Evolutionary conservation across 768 basidiomycete species (phyloP), one percentile per base, ranked within the genome.

Genomic region (Hericium rajendrae): DNA sequence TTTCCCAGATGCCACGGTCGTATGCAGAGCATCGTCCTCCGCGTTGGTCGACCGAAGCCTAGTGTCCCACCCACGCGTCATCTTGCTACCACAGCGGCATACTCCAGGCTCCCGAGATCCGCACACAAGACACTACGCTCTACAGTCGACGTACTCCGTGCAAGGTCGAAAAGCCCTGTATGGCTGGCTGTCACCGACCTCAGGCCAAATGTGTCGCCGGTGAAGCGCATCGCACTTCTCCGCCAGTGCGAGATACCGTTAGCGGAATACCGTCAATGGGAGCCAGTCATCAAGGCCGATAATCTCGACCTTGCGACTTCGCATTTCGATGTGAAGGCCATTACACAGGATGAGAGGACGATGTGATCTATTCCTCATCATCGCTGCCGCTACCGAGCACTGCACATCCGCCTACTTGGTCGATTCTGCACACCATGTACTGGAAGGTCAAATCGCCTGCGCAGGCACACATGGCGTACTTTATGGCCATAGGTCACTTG

Each of bases 361-460:
- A 37, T 15, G 6, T 51, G 12, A 9, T 37, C 8, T 51, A 26
- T 26, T 22, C 49, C 8, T 51, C 49, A 13, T 37, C 49, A 28
- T 51, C 49, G 8, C 16, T 51, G 10, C 13, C 6, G 18, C n/a
- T 8, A 4, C 8, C 28, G 4, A 38, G 24, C 32, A 12, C 20
- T 16, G 16, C 11, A 5, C 52, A 24, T 13, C 61, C 61, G 12
- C 84, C 85, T 0, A 60, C 74, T 0, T 87, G 84, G 84, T 68
- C 84, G n/a, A 65, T 78, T 11, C 67, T 86, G 32, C 73, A 76
- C 48, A 70, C 85, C 43, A 68, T 78, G 15, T 69, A 66, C 74
- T 67, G 49, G 24, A 78, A 75, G 65, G 71, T 83, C 11, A 69
- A 65, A n/a, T 76, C 77, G 0, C 66, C 73, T 1, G 56, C 56